Base-by-base conservation (phyloP, 768 basidiomycete genomes). In the Mycena polygramma region DNA sequence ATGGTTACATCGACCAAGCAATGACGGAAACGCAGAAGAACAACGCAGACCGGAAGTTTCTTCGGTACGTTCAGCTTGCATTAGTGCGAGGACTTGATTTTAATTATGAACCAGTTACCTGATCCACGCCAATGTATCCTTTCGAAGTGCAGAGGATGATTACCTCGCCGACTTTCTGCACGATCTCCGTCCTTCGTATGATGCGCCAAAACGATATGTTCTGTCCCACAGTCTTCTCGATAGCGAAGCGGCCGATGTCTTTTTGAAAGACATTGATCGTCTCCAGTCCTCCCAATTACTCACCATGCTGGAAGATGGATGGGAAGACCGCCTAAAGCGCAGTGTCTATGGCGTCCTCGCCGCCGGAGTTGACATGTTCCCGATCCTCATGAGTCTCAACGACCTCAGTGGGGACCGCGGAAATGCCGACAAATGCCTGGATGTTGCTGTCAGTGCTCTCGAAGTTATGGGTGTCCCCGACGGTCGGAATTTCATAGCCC, bases 271-370 rank as follows among this genome's bases (percentile, higher is more conserved):
- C 4, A 59, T 73, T 30, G 66, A 57, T 3, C 24, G 70, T 14
- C 64, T 78, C 36, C 55, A 72, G 39, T 41, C 35, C 1, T 24
- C 63, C 6, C 70, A 77, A 39, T 39, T 59, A 6, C 64, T 79
- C 20, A 81, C 77, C 1, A 39, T 81, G 0, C 51, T 81, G 2
- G 53, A 79, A 51, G 79, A 81, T 74, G 78, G 81, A 0, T 81
- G 80, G 79, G 77, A 81, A 41, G 78, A 81, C 65, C 7, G 9
- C 9, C 17, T 75, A 7, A 59, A 63, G 24, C 51, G 71, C 8
- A 79, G 76, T 57, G 53, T 81, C 1, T 81, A 80, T 74, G 77
- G 80, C 0, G 61, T 63, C 22, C 61, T 81, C 2, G 72, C 68
- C 3, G 73, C 72, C 0, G 69, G 79, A 59, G 72, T 78, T 24